These are phyloP conservation scores for Komagataea norvegica DNA, from an alignment of 1,139 yeast genomes.

Conservation along the genomic window DNA sequence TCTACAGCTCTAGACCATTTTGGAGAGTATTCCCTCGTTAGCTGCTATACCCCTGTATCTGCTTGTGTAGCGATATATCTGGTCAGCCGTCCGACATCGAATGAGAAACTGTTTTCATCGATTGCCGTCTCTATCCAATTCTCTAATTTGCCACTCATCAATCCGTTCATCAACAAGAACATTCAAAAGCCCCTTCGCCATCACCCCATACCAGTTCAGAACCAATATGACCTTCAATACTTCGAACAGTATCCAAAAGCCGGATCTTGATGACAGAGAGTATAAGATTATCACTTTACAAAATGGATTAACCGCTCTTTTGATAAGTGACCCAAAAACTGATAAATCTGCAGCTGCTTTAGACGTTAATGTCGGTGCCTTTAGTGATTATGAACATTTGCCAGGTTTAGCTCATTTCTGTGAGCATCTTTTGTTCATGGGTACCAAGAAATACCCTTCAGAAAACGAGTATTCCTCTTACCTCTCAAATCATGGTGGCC, in stretches of 20 bases:
- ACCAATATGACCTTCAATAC: conserved; percentile 19
- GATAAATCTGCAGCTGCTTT: conserved; percentile 92
- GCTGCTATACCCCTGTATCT: too few relatives aligned
- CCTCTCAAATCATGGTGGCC: conserved; percentile 65
- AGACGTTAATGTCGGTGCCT: conserved; percentile 89
- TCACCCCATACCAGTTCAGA: not conserved
- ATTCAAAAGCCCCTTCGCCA: not conserved
- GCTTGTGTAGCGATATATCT: too few relatives aligned
- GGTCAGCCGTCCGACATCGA: too few relatives aligned
- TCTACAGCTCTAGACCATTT: too few relatives aligned
- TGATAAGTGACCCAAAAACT: conserved; percentile 79
- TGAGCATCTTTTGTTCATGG: conserved; percentile 94
- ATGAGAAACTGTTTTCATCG: too few relatives aligned
- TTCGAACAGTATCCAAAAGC: conserved; percentile 41
- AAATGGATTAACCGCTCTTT: conserved; percentile 67
- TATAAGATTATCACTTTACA: conserved; percentile 64
- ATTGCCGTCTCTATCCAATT: too few relatives aligned
- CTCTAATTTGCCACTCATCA: too few relatives aligned
- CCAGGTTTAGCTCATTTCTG: conserved; percentile 96
- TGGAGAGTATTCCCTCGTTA: too few relatives aligned
- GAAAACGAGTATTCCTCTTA: conserved; percentile 86
- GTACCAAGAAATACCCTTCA: conserved; percentile 86
- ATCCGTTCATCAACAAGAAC: not conserved
- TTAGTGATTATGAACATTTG: conserved; percentile 66
- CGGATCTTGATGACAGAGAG: conserved; percentile 68